Conservation (phyloP, 2,329 filamentous ascomycete species). For the Monilinia polystroma region DNA sequence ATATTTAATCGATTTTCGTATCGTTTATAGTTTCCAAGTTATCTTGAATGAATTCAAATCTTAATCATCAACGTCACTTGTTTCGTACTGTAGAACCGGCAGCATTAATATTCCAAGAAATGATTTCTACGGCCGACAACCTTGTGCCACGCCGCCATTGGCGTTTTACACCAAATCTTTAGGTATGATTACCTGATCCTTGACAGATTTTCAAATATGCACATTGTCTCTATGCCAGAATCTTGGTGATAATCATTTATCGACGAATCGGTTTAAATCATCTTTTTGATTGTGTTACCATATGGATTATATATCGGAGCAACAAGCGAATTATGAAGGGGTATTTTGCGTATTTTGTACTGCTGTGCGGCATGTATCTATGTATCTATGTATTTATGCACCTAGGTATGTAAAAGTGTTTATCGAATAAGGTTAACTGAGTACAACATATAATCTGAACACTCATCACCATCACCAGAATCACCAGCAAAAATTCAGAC, state of each 20-base stretch:
- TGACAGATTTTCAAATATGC: not conserved
- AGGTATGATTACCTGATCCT: not conserved
- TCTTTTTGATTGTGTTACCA: too few species aligned
- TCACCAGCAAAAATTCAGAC: too few species aligned
- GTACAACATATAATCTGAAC: too few species aligned
- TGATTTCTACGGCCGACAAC: not conserved
- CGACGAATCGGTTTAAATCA: not conserved
- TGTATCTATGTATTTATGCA: too few species aligned
- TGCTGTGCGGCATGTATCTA: too few species aligned
- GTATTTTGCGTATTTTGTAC: not conserved
- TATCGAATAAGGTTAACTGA: too few species aligned
- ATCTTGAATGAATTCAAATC: not conserved
- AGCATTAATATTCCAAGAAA: not conserved
- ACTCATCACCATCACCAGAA: too few species aligned
- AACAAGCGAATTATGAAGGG: not conserved
- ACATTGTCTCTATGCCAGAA: not conserved
- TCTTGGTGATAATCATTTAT: not conserved
- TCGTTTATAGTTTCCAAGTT: not conserved
- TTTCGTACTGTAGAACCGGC: not conserved
- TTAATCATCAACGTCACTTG: not conserved
- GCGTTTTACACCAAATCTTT: not conserved
- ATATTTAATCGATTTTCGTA: not conserved
- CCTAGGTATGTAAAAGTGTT: too few species aligned
- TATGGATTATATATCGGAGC: too few species aligned
- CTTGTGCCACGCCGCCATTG: not conserved